A percentile compares a stretch with the other conserved stretches of the same genome.
These are phyloP conservation scores for Gracilaria domingensis DNA, from an alignment of 23 red algal genomes.

Conservation along the genomic window DNA sequence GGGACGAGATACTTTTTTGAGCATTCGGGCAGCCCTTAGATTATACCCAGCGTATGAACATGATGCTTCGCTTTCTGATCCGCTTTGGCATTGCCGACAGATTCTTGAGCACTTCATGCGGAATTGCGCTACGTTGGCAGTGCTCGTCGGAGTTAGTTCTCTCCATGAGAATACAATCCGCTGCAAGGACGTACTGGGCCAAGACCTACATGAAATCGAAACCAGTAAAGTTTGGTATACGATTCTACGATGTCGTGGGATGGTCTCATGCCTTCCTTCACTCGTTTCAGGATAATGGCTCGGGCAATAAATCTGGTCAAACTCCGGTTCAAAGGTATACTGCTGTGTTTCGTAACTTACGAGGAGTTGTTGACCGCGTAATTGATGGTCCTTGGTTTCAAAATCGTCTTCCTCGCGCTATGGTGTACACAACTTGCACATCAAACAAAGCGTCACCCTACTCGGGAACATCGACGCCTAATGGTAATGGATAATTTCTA, in stretches of 20 bases:
- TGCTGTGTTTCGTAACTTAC: not conserved
- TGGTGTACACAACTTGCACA: not conserved
- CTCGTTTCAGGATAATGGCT: conserved; percentile 1
- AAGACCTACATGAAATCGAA: conserved; percentile 2
- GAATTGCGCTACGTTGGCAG: not conserved
- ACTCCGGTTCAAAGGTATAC: not conserved
- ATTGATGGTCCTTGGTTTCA: not conserved
- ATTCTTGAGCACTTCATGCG: not conserved
- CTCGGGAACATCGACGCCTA: not conserved
- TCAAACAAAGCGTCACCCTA: not conserved
- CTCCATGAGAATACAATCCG: not conserved
- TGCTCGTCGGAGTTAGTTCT: not conserved
- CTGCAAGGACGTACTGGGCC: not conserved
- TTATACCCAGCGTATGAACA: not conserved
- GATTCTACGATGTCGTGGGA: not conserved
- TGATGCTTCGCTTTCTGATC: not conserved
- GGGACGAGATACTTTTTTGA: not conserved
- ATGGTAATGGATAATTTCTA: conserved; percentile 26
- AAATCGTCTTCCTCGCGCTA: not conserved
- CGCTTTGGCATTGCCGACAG: not conserved
- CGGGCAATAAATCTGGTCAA: conserved; percentile 3
- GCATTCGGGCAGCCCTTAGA: not conserved
- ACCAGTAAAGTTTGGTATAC: not conserved
- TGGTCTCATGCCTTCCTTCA: conserved; percentile 6
- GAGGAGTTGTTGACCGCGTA: not conserved